Percentiles rank a stretch among this genome's conserved stretches.
phyloP scores from a whole-genome alignment of 2,329 filamentous ascomycete genomes.

The Stagonosporopsis tanaceti region DNA sequence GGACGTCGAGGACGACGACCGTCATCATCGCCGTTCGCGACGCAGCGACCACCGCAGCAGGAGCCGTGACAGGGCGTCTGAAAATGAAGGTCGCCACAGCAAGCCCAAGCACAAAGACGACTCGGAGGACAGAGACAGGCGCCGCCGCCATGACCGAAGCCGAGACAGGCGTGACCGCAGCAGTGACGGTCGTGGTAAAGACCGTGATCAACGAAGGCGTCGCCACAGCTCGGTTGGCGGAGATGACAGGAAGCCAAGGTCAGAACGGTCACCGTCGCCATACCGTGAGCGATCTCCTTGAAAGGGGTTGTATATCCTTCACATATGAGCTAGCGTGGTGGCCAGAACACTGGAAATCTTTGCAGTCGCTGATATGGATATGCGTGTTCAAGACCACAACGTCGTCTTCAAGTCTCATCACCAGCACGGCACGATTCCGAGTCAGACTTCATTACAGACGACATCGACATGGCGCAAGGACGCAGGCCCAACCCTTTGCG shows the following conservation, averaged over 20 bases:
- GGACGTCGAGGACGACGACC: constrained; percentile 24
- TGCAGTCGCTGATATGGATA: not conserved
- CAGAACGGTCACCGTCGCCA: constrained; percentile 14
- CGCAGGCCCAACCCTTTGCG: not conserved
- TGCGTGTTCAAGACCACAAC: not conserved
- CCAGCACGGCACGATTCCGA: too few relatives aligned
- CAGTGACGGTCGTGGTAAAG: constrained; percentile 14
- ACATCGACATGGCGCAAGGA: not conserved
- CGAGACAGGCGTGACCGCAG: constrained; percentile 20
- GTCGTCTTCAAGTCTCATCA: too few relatives aligned
- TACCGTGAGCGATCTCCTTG: not conserved
- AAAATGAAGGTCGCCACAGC: constrained; percentile 19
- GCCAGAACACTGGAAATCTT: not conserved
- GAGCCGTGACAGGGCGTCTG: constrained; percentile 24
- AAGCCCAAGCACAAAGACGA: constrained; percentile 20
- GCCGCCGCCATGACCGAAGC: constrained; percentile 20
- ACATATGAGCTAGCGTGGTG: not conserved
- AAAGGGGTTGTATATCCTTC: not conserved
- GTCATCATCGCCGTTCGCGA: constrained; percentile 21
- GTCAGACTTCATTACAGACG: too few relatives aligned
- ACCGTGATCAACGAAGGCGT: constrained; percentile 14
- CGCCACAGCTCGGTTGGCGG: constrained; percentile 24
- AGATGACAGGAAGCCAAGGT: constrained; percentile 18
- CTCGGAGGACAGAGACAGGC: constrained; percentile 22
- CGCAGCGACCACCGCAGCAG: constrained; percentile 23